Conservation (phyloP, 2,329 filamentous ascomycete species). For the Gliomastix tumulicola region DNA sequence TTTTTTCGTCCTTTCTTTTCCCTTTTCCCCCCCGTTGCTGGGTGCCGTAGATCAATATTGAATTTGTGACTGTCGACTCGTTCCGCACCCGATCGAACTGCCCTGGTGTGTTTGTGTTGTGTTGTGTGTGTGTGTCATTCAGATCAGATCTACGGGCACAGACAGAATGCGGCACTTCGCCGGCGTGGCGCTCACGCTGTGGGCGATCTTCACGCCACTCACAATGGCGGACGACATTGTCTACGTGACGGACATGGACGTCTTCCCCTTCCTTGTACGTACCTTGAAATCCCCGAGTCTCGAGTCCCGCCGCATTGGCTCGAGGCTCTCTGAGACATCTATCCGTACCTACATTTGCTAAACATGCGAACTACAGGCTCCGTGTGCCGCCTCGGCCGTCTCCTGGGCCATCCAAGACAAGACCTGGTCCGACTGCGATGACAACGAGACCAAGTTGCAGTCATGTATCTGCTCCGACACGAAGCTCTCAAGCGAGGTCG, state of each 20-base stretch:
- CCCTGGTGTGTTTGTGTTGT: background rate
- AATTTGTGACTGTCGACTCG: background rate
- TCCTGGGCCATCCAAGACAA: slow-evolving; percentile 33
- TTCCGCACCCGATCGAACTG: background rate
- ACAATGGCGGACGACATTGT: background rate
- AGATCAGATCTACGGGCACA: too few species aligned
- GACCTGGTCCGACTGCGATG: slow-evolving; percentile 31
- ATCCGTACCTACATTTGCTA: background rate
- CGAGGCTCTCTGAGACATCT: background rate
- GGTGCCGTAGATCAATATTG: background rate
- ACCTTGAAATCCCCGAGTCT: too few species aligned
- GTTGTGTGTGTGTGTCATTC: too few species aligned
- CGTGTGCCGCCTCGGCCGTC: slow-evolving; percentile 40
- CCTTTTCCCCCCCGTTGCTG: background rate
- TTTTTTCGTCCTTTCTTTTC: too few species aligned
- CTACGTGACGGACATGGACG: background rate
- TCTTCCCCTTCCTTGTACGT: background rate
- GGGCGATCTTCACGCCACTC: background rate
- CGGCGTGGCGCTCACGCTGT: background rate
- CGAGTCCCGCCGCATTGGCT: too few species aligned
- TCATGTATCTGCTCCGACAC: slow-evolving; percentile 46
- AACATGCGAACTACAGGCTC: slow-evolving; percentile 29
- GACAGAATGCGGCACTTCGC: too few species aligned
- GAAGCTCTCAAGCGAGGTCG: slow-evolving; percentile 28
- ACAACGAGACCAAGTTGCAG: slow-evolving; percentile 36